Conservation (phyloP, 805 yeast genomes). For the Yamadazyma takamatsuzukensis region DNA sequence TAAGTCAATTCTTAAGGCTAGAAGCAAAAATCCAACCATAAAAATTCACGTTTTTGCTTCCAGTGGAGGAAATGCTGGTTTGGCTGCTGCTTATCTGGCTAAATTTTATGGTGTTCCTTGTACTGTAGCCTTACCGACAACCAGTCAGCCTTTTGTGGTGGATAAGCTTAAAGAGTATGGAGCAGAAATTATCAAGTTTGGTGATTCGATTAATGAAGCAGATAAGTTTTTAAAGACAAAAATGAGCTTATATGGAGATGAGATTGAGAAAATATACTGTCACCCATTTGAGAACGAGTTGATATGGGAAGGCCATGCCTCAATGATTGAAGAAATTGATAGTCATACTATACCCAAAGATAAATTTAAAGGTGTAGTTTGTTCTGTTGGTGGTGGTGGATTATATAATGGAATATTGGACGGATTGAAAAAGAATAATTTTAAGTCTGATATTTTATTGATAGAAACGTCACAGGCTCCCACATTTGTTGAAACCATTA, state of each 20-base stretch:
- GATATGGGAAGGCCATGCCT: constrained; percentile 31
- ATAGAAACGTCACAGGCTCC: constrained; percentile 30
- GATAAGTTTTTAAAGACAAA: constrained; percentile 19
- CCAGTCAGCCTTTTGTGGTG: constrained; percentile 18
- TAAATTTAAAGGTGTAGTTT: constrained; percentile 22
- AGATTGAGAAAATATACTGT: constrained; percentile 21
- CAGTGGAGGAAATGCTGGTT: constrained; percentile 36
- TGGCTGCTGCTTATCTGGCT: constrained; percentile 32
- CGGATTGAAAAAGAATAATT: constrained; percentile 18
- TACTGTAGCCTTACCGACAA: constrained; percentile 29
- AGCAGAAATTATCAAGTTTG: constrained; percentile 22
- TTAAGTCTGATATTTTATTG: constrained; percentile 17
- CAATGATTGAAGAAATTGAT: constrained; percentile 23
- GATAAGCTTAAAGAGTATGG: constrained; percentile 17
- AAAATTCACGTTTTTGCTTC: constrained; percentile 23
- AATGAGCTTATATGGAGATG: constrained; percentile 9
- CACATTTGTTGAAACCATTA: constrained; percentile 20
- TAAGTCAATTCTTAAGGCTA: constrained; percentile 25
- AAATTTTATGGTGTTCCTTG: constrained; percentile 19
- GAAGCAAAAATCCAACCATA: constrained; percentile 16
- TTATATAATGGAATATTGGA: constrained; percentile 29
- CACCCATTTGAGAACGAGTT: constrained; percentile 31
- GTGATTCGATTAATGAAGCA: constrained; percentile 32
- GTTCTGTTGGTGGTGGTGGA: constrained; percentile 36
- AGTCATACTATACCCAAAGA: constrained; percentile 5